Evolutionary conservation across 352 stramenopile species (phyloP).

Genomic region (Phytophthora pinifolia): DNA sequence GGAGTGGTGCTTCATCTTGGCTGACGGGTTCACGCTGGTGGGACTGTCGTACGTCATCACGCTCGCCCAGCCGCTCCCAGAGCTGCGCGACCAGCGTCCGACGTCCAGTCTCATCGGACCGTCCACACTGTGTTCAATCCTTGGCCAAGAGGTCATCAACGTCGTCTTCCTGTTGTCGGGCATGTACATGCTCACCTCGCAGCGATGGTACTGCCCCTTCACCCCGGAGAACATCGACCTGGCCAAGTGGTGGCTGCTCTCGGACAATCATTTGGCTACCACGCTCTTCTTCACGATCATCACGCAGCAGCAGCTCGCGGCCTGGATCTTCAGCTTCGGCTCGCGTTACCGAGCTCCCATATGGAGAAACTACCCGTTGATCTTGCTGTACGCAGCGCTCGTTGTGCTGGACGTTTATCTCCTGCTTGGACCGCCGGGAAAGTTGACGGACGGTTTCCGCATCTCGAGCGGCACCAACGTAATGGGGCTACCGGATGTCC

Average conservation of each 20-base stretch:
- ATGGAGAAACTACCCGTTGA: constrained; percentile 35
- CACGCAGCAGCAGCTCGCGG: constrained; percentile 29
- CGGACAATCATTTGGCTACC: constrained; percentile 38
- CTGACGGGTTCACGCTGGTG: constrained; percentile 65
- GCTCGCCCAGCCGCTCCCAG: constrained; percentile 49
- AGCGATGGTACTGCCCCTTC: constrained; percentile 38
- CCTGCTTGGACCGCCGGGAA: constrained; percentile 28
- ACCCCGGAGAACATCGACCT: constrained; percentile 32
- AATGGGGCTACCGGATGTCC: constrained; percentile 50
- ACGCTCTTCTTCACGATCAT: constrained; percentile 35
- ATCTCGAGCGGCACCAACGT: constrained; percentile 51
- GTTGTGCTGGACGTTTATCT: constrained; percentile 31
- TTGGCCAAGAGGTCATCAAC: constrained; percentile 54
- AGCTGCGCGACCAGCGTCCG: constrained; percentile 26
- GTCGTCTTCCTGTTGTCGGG: constrained; percentile 41
- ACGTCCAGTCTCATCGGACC: constrained; percentile 59
- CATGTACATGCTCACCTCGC: constrained; percentile 22
- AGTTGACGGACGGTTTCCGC: constrained; percentile 41
- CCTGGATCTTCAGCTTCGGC: constrained; percentile 38
- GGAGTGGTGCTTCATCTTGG: constrained; percentile 74
- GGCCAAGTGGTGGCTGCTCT: constrained; percentile 41
- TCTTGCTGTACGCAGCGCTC: constrained; percentile 22
- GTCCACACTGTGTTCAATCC: constrained; percentile 39
- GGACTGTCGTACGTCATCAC: constrained; percentile 72
- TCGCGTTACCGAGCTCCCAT: constrained; percentile 37